These are phyloP conservation scores for Yamadazyma sp. DNA, from an alignment of 1,139 yeast genomes.

Conservation along the genomic window DNA sequence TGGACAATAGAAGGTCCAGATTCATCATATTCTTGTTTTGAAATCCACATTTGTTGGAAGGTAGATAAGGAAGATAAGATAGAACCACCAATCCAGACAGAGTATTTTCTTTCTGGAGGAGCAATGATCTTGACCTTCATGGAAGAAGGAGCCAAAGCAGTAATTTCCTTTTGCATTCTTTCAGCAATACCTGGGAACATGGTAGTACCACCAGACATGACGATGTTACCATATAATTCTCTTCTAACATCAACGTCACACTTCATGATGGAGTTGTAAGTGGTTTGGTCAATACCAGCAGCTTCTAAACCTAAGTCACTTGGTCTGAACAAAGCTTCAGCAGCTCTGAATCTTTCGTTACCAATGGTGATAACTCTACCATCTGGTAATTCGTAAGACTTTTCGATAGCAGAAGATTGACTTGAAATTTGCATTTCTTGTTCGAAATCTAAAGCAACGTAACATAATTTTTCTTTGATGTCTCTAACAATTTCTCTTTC, in stretches of 20 bases:
- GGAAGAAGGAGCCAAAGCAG: conserved; percentile 98
- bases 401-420: conserved; percentile 97
- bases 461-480: conserved; percentile 98
- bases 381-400: conserved; percentile 98
- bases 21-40: conserved; percentile 99
- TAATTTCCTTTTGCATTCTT: conserved; percentile 99
- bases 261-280: conserved; percentile 98
- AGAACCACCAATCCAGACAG: conserved; percentile 99
- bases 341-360: conserved; percentile 99
- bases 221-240: conserved; percentile 98
- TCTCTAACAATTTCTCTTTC: conserved; percentile 99
- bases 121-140: conserved; percentile 99
- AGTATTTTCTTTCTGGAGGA: conserved; percentile 99
- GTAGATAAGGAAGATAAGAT: conserved; percentile 97
- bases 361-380: conserved; percentile 99
- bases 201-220: conserved; percentile 99
- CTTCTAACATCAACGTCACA: conserved; percentile 99
- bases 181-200: conserved; percentile 99
- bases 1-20: conserved; percentile 99
- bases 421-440: conserved; percentile 99
- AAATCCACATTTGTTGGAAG: conserved; percentile 99
- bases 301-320: conserved; percentile 96
- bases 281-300: conserved; percentile 99
- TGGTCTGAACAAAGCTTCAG: conserved; percentile 99
- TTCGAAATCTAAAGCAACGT: conserved; percentile 94